Conservation (phyloP, 441 rosid genomes). For the Dalechampia spathulata region DNA sequence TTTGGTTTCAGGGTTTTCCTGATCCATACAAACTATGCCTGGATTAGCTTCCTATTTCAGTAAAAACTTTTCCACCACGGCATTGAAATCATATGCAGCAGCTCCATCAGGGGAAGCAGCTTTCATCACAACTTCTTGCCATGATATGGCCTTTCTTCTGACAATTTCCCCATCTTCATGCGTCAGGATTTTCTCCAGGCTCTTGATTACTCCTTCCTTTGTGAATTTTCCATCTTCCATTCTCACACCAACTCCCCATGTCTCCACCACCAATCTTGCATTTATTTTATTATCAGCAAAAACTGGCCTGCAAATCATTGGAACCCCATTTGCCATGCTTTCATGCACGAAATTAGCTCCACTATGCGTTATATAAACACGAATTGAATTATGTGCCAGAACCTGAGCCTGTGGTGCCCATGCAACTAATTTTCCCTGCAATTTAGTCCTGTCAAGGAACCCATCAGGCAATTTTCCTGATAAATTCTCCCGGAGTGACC, state of each 20-base stretch:
- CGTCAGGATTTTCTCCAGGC: conserved; percentile 32
- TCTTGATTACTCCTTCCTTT: conserved; percentile 24
- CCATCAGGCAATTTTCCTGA: conserved; percentile 28
- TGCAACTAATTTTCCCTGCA: conserved; percentile 35
- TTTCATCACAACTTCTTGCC: conserved; percentile 26
- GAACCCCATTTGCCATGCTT: conserved; percentile 49
- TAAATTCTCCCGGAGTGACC: conserved; percentile 39
- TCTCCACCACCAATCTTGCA: conserved; percentile 37
- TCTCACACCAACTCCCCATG: conserved; percentile 44
- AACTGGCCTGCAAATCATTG: conserved; percentile 61
- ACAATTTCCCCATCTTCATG: conserved; percentile 34
- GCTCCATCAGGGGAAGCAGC: conserved; percentile 29
- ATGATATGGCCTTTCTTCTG: conserved; percentile 24
- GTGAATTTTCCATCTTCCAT: conserved; percentile 35
- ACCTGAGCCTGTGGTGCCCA: conserved; percentile 48
- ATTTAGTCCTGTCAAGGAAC: conserved; percentile 32
- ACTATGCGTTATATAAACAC: conserved; percentile 46
- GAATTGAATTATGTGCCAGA: conserved; percentile 32
- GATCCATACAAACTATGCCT: no score
- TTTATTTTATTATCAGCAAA: conserved; percentile 52
- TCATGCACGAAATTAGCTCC: conserved; percentile 63
- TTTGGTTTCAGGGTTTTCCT: no score
- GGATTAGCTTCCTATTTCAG: no score
- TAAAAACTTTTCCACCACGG: conserved; percentile 23
- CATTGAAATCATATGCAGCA: conserved; percentile 32